Conservation (phyloP, 495 filamentous ascomycete genomes). For the Hypoxylon rickii region DNA sequence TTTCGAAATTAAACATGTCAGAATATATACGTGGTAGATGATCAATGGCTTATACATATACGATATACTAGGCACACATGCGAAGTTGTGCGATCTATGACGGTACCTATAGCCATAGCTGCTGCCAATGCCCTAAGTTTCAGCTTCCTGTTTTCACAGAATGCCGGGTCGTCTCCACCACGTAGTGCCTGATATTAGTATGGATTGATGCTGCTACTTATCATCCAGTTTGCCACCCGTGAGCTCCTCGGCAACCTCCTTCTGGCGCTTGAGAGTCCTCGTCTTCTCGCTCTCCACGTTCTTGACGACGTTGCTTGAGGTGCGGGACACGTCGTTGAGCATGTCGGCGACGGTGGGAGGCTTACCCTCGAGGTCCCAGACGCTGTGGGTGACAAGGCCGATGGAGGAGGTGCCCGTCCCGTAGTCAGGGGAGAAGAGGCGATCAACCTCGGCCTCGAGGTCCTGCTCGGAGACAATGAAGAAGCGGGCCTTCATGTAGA, state of each 20-base stretch:
- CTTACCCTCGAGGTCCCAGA: constrained; percentile 43
- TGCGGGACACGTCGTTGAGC: constrained; percentile 30
- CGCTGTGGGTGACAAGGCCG: constrained; percentile 38
- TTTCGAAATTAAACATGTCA: constrained; percentile 13
- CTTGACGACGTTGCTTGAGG: constrained; percentile 19
- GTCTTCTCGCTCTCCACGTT: constrained; percentile 21
- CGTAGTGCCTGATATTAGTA: too few species aligned
- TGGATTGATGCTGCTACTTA: background rate
- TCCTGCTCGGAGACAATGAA: constrained; percentile 54
- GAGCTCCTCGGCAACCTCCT: constrained; percentile 52
- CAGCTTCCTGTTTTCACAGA: background rate
- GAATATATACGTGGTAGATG: constrained; percentile 24
- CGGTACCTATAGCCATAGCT: background rate
- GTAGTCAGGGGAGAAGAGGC: constrained; percentile 41
- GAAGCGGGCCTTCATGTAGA: constrained; percentile 51
- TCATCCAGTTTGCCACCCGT: constrained; percentile 53
- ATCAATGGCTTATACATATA: constrained; percentile 37
- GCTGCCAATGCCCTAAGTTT: background rate
- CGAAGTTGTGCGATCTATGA: constrained; percentile 3
- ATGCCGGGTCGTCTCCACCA: background rate
- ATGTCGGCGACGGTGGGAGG: constrained; percentile 42
- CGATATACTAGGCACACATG: constrained; percentile 22
- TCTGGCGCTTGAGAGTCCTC: constrained; percentile 44
- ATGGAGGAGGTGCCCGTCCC: constrained; percentile 20
- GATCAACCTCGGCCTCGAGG: constrained; percentile 43